Percentiles rank a stretch among this genome's conserved stretches.
These are phyloP conservation scores for Trypanosoma cruzi DNA, from an alignment of 208 protist species.

Conservation along the genomic window DNA sequence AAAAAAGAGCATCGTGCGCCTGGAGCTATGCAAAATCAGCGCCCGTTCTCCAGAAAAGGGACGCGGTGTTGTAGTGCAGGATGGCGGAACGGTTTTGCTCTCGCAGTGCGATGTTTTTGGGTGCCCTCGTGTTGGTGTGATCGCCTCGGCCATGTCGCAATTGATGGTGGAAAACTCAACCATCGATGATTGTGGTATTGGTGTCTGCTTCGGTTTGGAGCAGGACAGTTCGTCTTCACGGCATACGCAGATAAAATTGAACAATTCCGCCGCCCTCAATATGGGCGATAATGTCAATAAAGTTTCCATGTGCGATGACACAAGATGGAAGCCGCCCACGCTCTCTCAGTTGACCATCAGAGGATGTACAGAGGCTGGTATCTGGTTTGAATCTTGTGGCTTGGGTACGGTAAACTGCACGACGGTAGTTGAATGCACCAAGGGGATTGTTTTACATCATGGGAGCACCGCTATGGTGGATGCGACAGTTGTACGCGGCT, in stretches of 20 bases:
- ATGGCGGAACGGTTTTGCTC: constrained; percentile 8
- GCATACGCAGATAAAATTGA: background rate
- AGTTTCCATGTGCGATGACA: background rate
- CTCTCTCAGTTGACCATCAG: constrained; percentile 19
- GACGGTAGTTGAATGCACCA: constrained; percentile 12
- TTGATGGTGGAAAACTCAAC: constrained; percentile 23
- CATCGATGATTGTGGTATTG: constrained; percentile 29
- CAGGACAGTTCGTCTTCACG: background rate
- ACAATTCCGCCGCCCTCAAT: background rate
- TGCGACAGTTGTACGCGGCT: constrained; percentile 5
- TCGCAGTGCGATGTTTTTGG: constrained; percentile 17
- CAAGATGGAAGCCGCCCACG: background rate
- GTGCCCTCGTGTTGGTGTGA: constrained; percentile 28
- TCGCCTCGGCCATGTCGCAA: constrained; percentile 2
- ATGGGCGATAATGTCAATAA: background rate
- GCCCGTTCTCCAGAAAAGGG: constrained; percentile 16
- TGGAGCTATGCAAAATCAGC: constrained; percentile 22
- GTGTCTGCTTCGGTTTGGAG: constrained; percentile 24
- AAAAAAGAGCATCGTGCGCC: background rate
- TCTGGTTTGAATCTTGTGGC: constrained; percentile 15
- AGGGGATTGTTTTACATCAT: constrained; percentile 14
- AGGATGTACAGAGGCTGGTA: constrained; percentile 22
- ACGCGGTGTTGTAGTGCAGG: constrained; percentile 21
- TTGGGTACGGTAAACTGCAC: constrained; percentile 15
- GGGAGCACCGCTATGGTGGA: constrained; percentile 12